Conservation (phyloP, 2,329 filamentous ascomycete genomes). For the Scytalidium sp. region DNA sequence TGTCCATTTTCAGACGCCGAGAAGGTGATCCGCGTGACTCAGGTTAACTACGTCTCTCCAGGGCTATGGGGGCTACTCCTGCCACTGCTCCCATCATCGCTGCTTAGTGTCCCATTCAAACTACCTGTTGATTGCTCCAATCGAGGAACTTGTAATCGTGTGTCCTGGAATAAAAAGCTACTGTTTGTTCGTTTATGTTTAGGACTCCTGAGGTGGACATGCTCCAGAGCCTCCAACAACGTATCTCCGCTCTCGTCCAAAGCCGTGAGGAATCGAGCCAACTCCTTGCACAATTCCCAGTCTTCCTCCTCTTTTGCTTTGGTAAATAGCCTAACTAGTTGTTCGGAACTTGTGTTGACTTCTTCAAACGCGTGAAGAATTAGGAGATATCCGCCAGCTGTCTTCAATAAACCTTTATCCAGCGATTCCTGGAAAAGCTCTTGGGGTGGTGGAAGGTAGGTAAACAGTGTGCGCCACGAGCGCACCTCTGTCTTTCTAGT, state of each 20-base stretch:
- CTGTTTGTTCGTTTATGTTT: conserved; percentile 26
- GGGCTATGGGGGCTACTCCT: conserved; percentile 18
- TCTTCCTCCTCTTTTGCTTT: conserved; percentile 81
- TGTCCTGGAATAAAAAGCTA: conserved; percentile 36
- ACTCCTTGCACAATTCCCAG: conserved; percentile 93
- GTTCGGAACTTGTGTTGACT: conserved; percentile 65
- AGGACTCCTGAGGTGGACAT: conserved; percentile 47
- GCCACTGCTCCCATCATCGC: conserved; percentile 26
- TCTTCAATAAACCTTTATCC: conserved; percentile 82
- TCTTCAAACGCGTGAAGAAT: conserved; percentile 83
- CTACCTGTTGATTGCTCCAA: conserved; percentile 6
- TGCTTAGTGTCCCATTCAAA: conserved; percentile 31
- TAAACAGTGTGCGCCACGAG: conserved; percentile 92
- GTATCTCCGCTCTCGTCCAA: conserved; percentile 85
- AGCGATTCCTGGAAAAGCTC: conserved; percentile 93
- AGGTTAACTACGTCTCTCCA: conserved; percentile 1
- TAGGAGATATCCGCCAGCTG: conserved; percentile 92
- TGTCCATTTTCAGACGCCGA: neutral
- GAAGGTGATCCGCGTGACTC: neutral
- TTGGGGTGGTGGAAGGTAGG: conserved; percentile 83
- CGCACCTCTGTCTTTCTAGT: conserved; percentile 95
- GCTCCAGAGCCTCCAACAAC: conserved; percentile 67
- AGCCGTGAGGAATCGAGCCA: conserved; percentile 91
- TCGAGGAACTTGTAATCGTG: conserved; percentile 27
- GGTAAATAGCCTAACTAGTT: conserved; percentile 76